Evolutionary conservation across 1,284 basidiomycete species (phyloP).

Genomic region (Phylloboletellus chloephorus): DNA sequence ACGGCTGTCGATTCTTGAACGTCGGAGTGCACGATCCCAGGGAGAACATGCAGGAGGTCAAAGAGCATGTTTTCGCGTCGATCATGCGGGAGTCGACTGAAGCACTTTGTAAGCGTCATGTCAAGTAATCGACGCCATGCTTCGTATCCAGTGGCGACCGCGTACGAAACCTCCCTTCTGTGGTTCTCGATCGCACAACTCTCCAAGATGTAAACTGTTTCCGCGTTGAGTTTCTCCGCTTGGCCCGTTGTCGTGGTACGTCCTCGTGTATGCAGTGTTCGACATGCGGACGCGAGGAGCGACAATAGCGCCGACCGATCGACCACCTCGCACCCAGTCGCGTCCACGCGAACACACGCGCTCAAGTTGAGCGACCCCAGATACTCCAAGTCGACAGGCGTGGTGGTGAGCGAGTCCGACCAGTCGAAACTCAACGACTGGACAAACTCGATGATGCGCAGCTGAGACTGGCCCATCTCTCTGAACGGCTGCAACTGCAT

Average conservation of each 20-base stretch:
- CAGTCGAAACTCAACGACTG: slow-evolving; percentile 85
- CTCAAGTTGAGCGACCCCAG: slow-evolving; percentile 69
- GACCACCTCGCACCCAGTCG: slow-evolving; percentile 76
- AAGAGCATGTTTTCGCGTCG: slow-evolving; percentile 82
- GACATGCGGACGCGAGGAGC: slow-evolving; percentile 57
- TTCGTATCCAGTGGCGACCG: slow-evolving; percentile 66
- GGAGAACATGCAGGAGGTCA: slow-evolving; percentile 78
- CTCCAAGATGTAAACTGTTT: slow-evolving; percentile 72
- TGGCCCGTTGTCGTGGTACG: slow-evolving; percentile 58
- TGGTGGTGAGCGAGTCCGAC: slow-evolving; percentile 67
- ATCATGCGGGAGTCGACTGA: slow-evolving; percentile 74
- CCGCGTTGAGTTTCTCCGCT: slow-evolving; percentile 62
- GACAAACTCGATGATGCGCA: slow-evolving; percentile 83
- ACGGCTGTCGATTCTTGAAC: slow-evolving; percentile 71
- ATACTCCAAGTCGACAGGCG: slow-evolving; percentile 61
- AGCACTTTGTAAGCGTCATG: slow-evolving; percentile 79
- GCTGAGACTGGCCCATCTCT: slow-evolving; percentile 74
- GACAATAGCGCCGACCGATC: slow-evolving; percentile 68
- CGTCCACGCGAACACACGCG: slow-evolving; percentile 66
- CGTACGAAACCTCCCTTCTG: slow-evolving; percentile 71
- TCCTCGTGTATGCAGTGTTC: slow-evolving; percentile 63
- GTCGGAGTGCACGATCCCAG: slow-evolving; percentile 55
- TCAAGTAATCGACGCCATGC: slow-evolving; percentile 83
- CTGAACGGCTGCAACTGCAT: slow-evolving; percentile 49
- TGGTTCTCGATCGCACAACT: slow-evolving; percentile 86